A percentile compares a stretch with the other conserved stretches of the same genome.
These are phyloP conservation scores for Leccinum solheimii DNA, from an alignment of 1,284 basidiomycete genomes.

Conservation along the genomic window DNA sequence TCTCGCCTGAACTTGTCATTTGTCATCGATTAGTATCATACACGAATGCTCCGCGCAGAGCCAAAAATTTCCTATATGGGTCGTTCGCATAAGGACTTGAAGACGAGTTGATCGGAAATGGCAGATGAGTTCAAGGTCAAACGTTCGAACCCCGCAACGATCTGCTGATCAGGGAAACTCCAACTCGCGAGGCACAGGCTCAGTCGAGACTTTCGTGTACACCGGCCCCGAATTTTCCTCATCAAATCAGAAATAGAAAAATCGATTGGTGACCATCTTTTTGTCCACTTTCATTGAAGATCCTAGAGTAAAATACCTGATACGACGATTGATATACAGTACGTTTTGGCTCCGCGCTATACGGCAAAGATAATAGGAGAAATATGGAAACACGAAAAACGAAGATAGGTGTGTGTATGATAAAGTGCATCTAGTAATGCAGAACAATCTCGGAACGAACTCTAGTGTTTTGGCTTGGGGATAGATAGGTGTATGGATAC, in stretches of 20 bases:
- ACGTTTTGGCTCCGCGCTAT: constrained; percentile 23
- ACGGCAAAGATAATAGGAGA: constrained; percentile 10
- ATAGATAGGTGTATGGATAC: constrained; percentile 25
- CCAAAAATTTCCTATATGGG: constrained; percentile 1
- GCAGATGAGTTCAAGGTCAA: not conserved
- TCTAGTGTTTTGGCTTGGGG: constrained; percentile 12
- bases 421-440: constrained; percentile 24
- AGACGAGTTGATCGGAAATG: not conserved
- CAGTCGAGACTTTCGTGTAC: not conserved
- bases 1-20: not conserved
- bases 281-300: constrained; percentile 17
- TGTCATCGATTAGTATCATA: not conserved
- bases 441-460: constrained; percentile 21
- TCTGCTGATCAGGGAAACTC: not conserved
- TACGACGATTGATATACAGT: constrained; percentile 25
- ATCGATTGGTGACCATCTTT: not conserved
- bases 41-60: constrained; percentile 1
- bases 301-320: constrained; percentile 21
- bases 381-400: constrained; percentile 17
- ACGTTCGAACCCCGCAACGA: not conserved
- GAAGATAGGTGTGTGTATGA: constrained; percentile 20
- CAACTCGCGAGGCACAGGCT: not conserved
- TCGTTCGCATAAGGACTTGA: not conserved
- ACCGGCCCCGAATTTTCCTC: not conserved
- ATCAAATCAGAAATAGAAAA: not conserved